Percentiles rank a stretch among this genome's conserved stretches.
These are phyloP conservation scores for Kwoniella shandongensis DNA, from an alignment of 768 basidiomycete genomes.

Conservation along the genomic window DNA sequence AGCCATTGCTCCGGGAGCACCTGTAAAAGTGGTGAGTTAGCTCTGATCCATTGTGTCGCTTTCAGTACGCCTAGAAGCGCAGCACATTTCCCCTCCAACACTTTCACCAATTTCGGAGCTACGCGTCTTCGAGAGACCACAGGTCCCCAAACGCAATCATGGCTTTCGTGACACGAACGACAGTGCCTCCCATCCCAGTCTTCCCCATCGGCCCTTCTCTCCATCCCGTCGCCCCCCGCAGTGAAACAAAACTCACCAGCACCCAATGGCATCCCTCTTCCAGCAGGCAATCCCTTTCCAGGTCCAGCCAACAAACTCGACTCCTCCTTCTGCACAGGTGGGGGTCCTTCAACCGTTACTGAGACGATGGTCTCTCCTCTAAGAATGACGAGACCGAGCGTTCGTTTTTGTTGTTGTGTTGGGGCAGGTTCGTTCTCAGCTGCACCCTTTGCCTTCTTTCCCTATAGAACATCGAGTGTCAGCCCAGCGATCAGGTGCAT, in stretches of 20 bases:
- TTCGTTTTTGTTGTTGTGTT: slow-evolving; percentile 88
- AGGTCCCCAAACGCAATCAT: no score
- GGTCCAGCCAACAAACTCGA: slow-evolving; percentile 82
- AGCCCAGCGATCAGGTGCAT: no score
- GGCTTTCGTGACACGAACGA: no score
- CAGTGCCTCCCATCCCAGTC: no score
- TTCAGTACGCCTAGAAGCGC: no score
- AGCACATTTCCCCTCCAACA: no score
- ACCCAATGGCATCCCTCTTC: slow-evolving; percentile 80
- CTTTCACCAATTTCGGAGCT: no score
- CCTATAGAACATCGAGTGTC: slow-evolving; percentile 52
- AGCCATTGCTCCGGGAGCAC: slow-evolving; percentile 52
- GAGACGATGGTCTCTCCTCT: slow-evolving; percentile 96
- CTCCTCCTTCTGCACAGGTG: slow-evolving; percentile 85
- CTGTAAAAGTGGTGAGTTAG: slow-evolving; percentile 17
- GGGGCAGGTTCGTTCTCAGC: slow-evolving; percentile 60
- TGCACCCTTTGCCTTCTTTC: slow-evolving; percentile 58
- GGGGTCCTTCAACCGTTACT: slow-evolving; percentile 90
- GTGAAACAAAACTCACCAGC: slow-evolving; percentile 49
- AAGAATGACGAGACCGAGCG: slow-evolving; percentile 92
- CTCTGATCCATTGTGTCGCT: slow-evolving; percentile 2
- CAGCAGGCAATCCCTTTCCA: slow-evolving; percentile 92
- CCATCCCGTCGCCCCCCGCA: background rate
- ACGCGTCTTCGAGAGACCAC: no score
- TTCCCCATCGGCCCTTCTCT: no score